Conservation (phyloP, 331 rosid species). For the Prunus yedoensis region DNA sequence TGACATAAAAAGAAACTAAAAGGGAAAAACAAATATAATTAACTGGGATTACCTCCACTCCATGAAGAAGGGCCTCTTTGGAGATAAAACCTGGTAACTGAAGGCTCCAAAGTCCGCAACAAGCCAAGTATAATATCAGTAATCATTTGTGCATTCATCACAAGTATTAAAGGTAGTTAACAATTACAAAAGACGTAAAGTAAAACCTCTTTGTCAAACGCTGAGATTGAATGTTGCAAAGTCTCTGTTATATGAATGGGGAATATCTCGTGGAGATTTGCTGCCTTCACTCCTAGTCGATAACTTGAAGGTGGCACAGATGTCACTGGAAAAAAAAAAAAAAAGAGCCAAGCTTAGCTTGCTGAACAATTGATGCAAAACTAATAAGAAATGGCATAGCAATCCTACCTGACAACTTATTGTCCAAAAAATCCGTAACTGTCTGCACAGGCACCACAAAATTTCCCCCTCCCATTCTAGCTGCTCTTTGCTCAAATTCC, state of each 20-base stretch:
- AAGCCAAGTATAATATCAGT: slow-evolving; percentile 2
- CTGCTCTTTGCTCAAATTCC: slow-evolving; percentile 83
- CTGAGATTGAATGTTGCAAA: slow-evolving; percentile 64
- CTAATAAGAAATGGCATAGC: background rate
- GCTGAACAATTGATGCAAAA: slow-evolving; percentile 21
- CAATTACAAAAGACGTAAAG: slow-evolving; percentile 4
- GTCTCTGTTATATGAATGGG: slow-evolving; percentile 68
- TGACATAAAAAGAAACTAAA: background rate
- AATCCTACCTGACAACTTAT: slow-evolving; percentile 62
- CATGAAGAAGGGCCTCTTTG: slow-evolving; percentile 90
- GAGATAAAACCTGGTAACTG: slow-evolving; percentile 94
- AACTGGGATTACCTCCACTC: slow-evolving; percentile 76
- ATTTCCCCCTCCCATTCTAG: slow-evolving; percentile 86
- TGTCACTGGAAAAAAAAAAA: slow-evolving; percentile 42
- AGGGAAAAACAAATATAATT: background rate
- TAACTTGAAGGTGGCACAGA: slow-evolving; percentile 86
- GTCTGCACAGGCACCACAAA: slow-evolving; percentile 90
- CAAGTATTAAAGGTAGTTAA: background rate
- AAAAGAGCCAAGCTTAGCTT: slow-evolving; percentile 17
- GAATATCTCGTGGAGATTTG: slow-evolving; percentile 71
- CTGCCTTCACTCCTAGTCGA: slow-evolving; percentile 93
- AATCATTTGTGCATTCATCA: slow-evolving; percentile 10
- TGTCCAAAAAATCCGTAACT: slow-evolving; percentile 78
- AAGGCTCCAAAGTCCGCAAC: slow-evolving; percentile 25
- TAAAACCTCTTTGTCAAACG: slow-evolving; percentile 80